Evolutionary conservation across 768 basidiomycete genomes (phyloP).

Genomic region (Exidia glandulosa): DNA sequence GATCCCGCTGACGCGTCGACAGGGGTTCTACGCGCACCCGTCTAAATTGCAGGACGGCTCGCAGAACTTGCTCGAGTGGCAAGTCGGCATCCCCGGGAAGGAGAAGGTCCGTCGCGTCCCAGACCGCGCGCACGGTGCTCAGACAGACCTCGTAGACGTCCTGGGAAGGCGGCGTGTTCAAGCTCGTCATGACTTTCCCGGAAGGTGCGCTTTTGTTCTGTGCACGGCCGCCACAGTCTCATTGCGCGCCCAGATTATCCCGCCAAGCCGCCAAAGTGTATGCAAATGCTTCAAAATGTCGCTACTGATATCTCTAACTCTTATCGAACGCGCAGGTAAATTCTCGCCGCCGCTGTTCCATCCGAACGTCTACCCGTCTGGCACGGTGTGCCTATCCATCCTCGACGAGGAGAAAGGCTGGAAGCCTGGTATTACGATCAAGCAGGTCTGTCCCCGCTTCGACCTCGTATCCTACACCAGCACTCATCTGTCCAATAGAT

Average conservation of each 20-base stretch:
- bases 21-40: constrained; percentile 98
- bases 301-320: constrained; percentile 4
- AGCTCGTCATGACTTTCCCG: constrained; percentile 88
- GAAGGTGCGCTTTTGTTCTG: constrained; percentile 53
- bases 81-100: constrained; percentile 97
- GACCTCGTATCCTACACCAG: background rate
- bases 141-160: constrained; percentile 50
- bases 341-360: constrained; percentile 93
- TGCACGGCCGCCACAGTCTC: constrained; percentile 2
- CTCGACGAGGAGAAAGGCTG: constrained; percentile 97
- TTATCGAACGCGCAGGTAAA: constrained; percentile 54
- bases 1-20: background rate
- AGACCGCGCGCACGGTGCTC: constrained; percentile 5
- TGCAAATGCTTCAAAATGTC: constrained; percentile 12
- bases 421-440: constrained; percentile 99
- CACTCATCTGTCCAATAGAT: constrained; percentile 42
- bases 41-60: constrained; percentile 83
- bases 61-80: constrained; percentile 97
- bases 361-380: constrained; percentile 97
- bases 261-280: constrained; percentile 92
- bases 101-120: constrained; percentile 45
- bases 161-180: constrained; percentile 96
- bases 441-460: constrained; percentile 51
- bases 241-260: constrained; percentile 58
- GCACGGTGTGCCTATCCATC: constrained; percentile 95